A percentile compares a stretch with the other conserved stretches of the same genome.
Conservation (phyloP, 192 early-diverging fungal species). For the Backusella tuberculispora region DNA sequence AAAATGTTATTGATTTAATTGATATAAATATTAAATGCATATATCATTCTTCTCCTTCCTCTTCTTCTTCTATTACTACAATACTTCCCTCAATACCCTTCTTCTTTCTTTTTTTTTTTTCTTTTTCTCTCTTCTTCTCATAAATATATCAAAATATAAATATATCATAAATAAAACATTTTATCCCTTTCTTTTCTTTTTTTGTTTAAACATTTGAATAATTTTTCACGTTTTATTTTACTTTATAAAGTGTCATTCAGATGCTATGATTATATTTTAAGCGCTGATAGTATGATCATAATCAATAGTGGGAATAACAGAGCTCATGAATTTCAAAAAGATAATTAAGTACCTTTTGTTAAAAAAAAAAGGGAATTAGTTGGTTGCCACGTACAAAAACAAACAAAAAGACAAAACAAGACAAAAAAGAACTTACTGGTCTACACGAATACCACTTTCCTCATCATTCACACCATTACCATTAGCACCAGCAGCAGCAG, state of each 20-base stretch:
- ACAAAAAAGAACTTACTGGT: slow-evolving; percentile 66
- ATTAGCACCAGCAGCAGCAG: slow-evolving; percentile 27
- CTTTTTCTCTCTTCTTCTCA: not conserved
- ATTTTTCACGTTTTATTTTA: not conserved
- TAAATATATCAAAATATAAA: not conserved
- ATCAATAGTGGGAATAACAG: slow-evolving; percentile 96
- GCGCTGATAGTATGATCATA: slow-evolving; percentile 95
- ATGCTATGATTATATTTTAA: slow-evolving; percentile 40
- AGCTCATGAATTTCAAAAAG: slow-evolving; percentile 97
- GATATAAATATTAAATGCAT: not conserved
- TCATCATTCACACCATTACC: slow-evolving; percentile 49
- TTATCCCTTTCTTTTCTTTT: too few species aligned
- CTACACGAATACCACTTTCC: slow-evolving; percentile 78
- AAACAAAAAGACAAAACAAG: not conserved
- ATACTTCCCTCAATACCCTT: not conserved
- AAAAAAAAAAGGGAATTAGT: not conserved
- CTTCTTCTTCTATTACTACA: not conserved
- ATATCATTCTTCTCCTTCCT: not conserved
- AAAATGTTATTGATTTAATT: not conserved
- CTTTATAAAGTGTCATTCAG: not conserved
- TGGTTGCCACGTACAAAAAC: not conserved
- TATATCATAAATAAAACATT: not conserved
- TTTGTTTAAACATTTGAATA: not conserved
- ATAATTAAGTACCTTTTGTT: slow-evolving; percentile 77
- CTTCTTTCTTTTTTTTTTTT: not conserved